Conservation (phyloP, 495 filamentous ascomycete genomes). For the Penicillium robsamsonii region DNA sequence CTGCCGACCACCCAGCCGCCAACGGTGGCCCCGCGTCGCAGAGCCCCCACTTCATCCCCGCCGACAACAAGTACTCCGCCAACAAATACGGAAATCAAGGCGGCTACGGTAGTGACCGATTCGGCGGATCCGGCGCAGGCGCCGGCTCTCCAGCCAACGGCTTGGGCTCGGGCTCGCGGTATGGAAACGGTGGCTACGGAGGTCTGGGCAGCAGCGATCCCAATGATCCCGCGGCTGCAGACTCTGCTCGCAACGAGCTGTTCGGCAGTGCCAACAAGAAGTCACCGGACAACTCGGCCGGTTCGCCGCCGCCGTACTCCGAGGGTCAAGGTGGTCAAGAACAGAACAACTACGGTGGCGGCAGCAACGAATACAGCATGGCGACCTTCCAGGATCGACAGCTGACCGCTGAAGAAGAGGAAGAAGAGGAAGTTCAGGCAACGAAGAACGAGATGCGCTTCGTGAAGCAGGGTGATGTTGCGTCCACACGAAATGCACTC, state of each 20-base stretch:
- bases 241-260: slow-evolving; percentile 58
- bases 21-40: slow-evolving; percentile 24
- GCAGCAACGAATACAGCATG: slow-evolving; percentile 54
- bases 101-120: slow-evolving; percentile 65
- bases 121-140: slow-evolving; percentile 40
- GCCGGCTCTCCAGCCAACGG: slow-evolving; percentile 24
- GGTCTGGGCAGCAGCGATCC: slow-evolving; percentile 59
- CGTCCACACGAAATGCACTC: slow-evolving; percentile 67
- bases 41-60: slow-evolving; percentile 35
- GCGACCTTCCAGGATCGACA: slow-evolving; percentile 62
- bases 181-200: slow-evolving; percentile 71
- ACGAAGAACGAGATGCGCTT: slow-evolving; percentile 73
- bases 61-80: slow-evolving; percentile 50
- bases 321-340: slow-evolving; percentile 23
- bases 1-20: slow-evolving; percentile 38
- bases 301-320: slow-evolving; percentile 45
- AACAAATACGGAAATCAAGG: slow-evolving; percentile 61
- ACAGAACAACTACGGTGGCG: slow-evolving; percentile 42
- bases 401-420: slow-evolving; percentile 72
- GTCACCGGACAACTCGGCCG: slow-evolving; percentile 41
- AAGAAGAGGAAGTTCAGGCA: slow-evolving; percentile 64
- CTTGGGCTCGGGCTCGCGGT: slow-evolving; percentile 33
- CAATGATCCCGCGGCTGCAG: slow-evolving; percentile 48
- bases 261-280: slow-evolving; percentile 64
- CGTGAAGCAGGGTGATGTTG: slow-evolving; percentile 72